Evolutionary conservation across 2,329 filamentous ascomycete species (phyloP), one percentile per base, ranked within the genome.

Genomic region (Huntiella moniliformis): DNA sequence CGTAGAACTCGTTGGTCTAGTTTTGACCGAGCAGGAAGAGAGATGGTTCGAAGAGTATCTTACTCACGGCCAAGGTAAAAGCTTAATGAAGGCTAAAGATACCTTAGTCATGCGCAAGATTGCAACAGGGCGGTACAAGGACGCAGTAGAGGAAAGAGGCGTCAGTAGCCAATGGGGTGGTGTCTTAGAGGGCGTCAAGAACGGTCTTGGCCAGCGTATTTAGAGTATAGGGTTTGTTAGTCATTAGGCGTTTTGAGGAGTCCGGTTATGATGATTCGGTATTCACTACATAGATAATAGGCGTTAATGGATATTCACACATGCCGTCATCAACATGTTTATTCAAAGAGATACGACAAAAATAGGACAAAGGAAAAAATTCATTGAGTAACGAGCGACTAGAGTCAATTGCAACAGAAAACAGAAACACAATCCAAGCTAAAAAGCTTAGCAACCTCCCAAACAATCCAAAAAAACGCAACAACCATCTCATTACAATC

Each of bases 51-150:
- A 79, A 52, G 72, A 79, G 18, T 79, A 71, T 48, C 63, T 92
- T 34, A 66, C 73, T 0, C 63, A 66, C 4, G 79, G 80, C 8
- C 73, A 74, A 38, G 81, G 80, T 2, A 74, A 74, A 54, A 69
- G 65, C 37, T 61, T 80, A 5, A 74, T 71, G 51, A 73, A 72
- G 17, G 76, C 80, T 3, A 78, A 74, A 56, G 83, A 88, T 54
- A 82, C 80, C 0, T 65, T 86, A 1, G 67, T 85, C 53, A 79
- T 86, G 68, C 73, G 82, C 53, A 74, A 70, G 51, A 75, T 91
- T 51, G 76, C 78, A 1, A 77, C 70, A 8, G 79, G 82, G 10
- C 73, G 67, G 47, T 65, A 76, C 46, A 57, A 58, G 2, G 70
- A 72, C 15, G 61, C 65, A 11, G 56, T 68, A 3, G 56, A 61